Evolutionary conservation across 2,329 filamentous ascomycete species (phyloP).

Genomic region (Fusarium tricinctum): DNA sequence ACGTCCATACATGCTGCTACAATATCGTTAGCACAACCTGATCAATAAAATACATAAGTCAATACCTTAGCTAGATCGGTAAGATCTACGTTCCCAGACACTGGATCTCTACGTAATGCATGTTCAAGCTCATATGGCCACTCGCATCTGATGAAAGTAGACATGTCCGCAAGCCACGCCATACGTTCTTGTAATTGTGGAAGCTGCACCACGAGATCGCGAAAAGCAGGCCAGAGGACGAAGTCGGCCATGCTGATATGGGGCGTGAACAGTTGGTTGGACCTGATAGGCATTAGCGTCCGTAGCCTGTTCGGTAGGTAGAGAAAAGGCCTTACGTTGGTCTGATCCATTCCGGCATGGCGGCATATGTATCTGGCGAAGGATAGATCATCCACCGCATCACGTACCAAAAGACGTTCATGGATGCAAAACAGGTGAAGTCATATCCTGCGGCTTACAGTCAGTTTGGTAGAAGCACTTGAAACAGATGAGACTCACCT

Average conservation of each 20-base stretch:
- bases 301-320: fast-evolving
- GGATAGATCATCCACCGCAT: slow-evolving; percentile 33
- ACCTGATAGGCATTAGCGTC: fast-evolving
- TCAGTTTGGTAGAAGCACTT: background rate
- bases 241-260: slow-evolving; percentile 31
- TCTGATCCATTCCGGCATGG: slow-evolving; percentile 33
- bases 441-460: background rate
- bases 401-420: slow-evolving; percentile 30
- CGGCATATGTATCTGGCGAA: slow-evolving; percentile 18
- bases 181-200: slow-evolving; percentile 30
- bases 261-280: slow-evolving; percentile 9
- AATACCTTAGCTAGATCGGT: slow-evolving; percentile 19
- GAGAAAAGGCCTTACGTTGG: background rate
- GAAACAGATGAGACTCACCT: background rate
- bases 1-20: slow-evolving; percentile 25
- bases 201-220: slow-evolving; percentile 21
- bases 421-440: slow-evolving; percentile 23
- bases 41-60: fast-evolving
- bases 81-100: slow-evolving; percentile 2
- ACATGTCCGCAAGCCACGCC: slow-evolving; percentile 22
- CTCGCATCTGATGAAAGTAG: slow-evolving; percentile 5
- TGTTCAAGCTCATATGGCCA: slow-evolving; percentile 23
- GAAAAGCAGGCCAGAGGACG: slow-evolving; percentile 18
- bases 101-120: background rate
- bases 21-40: fast-evolving